Evolutionary conservation across 2,329 filamentous ascomycete genomes (phyloP).

Genomic region (Fusarium siculi): DNA sequence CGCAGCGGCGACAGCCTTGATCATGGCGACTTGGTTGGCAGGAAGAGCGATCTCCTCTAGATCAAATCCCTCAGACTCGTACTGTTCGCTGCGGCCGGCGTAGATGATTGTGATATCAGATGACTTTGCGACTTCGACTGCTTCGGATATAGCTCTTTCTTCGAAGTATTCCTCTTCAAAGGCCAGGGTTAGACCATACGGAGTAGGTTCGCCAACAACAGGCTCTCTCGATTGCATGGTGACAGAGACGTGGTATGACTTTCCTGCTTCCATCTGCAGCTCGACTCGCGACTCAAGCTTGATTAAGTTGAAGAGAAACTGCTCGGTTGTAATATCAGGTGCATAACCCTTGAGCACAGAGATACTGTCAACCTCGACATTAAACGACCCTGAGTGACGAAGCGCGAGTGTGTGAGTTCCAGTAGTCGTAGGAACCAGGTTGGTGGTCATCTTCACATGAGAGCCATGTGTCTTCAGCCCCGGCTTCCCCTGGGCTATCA

Average conservation of each 20-base stretch:
- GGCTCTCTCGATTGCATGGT: background rate
- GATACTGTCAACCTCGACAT: fast-evolving
- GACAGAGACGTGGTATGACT: background rate
- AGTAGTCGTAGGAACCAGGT: background rate
- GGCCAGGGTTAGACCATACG: background rate
- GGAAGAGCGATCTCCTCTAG: background rate
- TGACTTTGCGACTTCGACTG: background rate
- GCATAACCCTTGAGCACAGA: background rate
- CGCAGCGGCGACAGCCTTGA: background rate
- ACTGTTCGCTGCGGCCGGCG: background rate
- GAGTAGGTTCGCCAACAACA: background rate
- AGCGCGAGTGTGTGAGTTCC: background rate
- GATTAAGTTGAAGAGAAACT: background rate
- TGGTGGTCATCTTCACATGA: background rate
- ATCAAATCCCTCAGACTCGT: background rate
- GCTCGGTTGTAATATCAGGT: background rate
- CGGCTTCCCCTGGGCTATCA: fast-evolving
- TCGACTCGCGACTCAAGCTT: fast-evolving
- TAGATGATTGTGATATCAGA: background rate
- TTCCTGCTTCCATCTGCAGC: fast-evolving
- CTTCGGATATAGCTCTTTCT: background rate
- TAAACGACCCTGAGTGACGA: background rate
- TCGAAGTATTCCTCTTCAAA: background rate
- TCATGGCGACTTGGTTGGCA: background rate
- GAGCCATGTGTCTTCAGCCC: background rate